Conservation (phyloP, 2,329 filamentous ascomycete species). For the Plectosphaerella sp. region DNA sequence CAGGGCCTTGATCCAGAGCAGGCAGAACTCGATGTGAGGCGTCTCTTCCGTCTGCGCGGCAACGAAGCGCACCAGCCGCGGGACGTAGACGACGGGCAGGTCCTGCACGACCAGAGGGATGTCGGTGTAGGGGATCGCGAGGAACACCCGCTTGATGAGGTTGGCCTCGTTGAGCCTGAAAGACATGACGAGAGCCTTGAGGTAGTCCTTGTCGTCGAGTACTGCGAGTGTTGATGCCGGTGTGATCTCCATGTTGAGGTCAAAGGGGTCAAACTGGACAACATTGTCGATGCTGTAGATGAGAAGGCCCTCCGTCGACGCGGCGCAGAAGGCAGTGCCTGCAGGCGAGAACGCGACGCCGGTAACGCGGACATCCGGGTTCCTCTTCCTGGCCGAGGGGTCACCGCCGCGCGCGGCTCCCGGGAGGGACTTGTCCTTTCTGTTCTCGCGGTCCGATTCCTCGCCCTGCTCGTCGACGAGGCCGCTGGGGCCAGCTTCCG, state of each 20-base stretch:
- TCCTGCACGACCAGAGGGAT: constrained; percentile 74
- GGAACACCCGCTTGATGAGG: constrained; percentile 80
- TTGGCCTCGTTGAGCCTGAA: constrained; percentile 88
- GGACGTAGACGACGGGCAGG: constrained; percentile 81
- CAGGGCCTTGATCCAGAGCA: constrained; percentile 84
- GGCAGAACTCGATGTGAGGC: constrained; percentile 90
- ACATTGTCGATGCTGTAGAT: constrained; percentile 87
- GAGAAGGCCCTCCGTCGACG: constrained; percentile 88
- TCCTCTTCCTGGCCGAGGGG: constrained; percentile 69
- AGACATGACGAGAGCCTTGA: constrained; percentile 93
- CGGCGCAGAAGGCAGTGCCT: constrained; percentile 87
- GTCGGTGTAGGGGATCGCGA: constrained; percentile 70
- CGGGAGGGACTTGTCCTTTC: constrained; percentile 73
- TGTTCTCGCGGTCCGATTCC: constrained; percentile 81
- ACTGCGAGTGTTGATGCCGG: constrained; percentile 75
- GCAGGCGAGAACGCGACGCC: constrained; percentile 85
- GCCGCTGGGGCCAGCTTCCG: constrained; percentile 79
- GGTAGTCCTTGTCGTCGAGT: constrained; percentile 70
- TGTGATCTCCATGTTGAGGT: constrained; percentile 91
- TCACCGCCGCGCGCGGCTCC: constrained; percentile 82
- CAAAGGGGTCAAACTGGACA: constrained; percentile 90
- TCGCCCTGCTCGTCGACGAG: constrained; percentile 88
- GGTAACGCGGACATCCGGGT: constrained; percentile 79
- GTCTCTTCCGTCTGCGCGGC: constrained; percentile 84
- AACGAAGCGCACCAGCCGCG: constrained; percentile 79